Base-by-base conservation (phyloP, 2,329 filamentous ascomycete genomes). In the Nigrospora sphaerica region DNA sequence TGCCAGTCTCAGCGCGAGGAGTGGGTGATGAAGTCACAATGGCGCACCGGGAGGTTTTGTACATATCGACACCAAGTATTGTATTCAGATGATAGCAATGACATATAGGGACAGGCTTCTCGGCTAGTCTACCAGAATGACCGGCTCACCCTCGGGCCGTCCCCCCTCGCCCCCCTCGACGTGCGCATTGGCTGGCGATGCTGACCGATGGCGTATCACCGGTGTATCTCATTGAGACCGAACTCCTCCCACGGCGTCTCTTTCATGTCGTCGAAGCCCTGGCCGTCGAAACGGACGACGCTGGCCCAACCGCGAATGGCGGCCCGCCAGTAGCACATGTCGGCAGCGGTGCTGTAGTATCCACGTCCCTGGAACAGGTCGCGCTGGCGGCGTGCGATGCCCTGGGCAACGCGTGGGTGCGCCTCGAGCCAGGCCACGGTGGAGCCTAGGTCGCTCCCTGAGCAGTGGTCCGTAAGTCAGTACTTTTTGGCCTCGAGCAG, bases 1-100 rank as follows among this genome's bases (percentile, higher is more conserved):
- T 72, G 81, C 86, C 3, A 86, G 83, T 43, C 69, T 91, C 52
- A 88, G 85, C 57, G 80, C 85, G 44, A 70, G 77, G 53, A 74
- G 77, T 57, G 66, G 62, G 58, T 74, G 55, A 67, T 23, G 33
- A 4, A 14, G n/a, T 17, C 18, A n/a, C 17, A n/a, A 31, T 4
- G 31, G 11, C 9, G n/a, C 16, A 18, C 39, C 45, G 23, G 2
- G 23, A 28, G 23, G 23, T 6, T 28, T 28, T 28, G 23, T 28
- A 28, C 23, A 28, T 28, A 28, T 28, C 5, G 23, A 28, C 4
- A 28, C 23, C 23, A 28, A 7, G 23, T 28, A 28, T 28, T 28
- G 23, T 28, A 28, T 5, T 10, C 23, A 6, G 23, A 28, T 28
- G 23, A 28, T 28, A 28, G 7, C 23, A 28, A 28, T 28, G 7